A percentile compares a stretch with the other conserved stretches of the same genome.
Evolutionary conservation across 345 rosid species (phyloP).

Genomic region (Theobroma cacao): DNA sequence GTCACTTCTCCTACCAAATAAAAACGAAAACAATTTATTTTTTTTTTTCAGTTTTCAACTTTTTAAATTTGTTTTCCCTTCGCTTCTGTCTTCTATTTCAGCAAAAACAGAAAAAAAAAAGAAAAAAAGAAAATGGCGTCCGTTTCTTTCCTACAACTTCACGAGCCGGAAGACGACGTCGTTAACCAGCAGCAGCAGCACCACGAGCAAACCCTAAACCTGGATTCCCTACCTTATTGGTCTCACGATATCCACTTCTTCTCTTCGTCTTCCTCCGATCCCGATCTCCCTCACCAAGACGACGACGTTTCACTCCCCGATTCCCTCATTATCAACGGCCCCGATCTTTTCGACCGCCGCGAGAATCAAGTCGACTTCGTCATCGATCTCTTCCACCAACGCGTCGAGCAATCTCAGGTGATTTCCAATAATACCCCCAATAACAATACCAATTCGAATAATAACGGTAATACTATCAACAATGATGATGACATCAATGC

Average conservation of each 20-base stretch:
- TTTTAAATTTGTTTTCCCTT: slow-evolving; percentile 11
- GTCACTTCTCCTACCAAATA: too few relatives aligned
- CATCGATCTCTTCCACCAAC: slow-evolving; percentile 89
- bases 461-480: background rate
- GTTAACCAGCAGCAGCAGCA: slow-evolving; percentile 22
- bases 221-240: slow-evolving; percentile 40
- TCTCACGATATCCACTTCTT: slow-evolving; percentile 26
- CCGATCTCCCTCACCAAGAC: slow-evolving; percentile 20
- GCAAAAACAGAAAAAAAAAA: too few relatives aligned
- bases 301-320: slow-evolving; percentile 34
- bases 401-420: slow-evolving; percentile 80
- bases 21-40: background rate
- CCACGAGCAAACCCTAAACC: slow-evolving; percentile 21
- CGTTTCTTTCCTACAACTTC: slow-evolving; percentile 42
- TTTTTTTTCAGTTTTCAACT: background rate
- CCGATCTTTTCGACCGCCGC: slow-evolving; percentile 48
- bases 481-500: slow-evolving; percentile 12
- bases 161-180: slow-evolving; percentile 29
- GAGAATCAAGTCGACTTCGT: slow-evolving; percentile 71
- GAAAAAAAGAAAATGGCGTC: slow-evolving; percentile 30
- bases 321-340: slow-evolving; percentile 24
- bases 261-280: slow-evolving; percentile 31
- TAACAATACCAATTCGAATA: background rate
- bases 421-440: background rate
- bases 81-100: background rate